Base-by-base conservation (phyloP, 2,329 filamentous ascomycete genomes). In the Phyllosticta capitalensis region DNA sequence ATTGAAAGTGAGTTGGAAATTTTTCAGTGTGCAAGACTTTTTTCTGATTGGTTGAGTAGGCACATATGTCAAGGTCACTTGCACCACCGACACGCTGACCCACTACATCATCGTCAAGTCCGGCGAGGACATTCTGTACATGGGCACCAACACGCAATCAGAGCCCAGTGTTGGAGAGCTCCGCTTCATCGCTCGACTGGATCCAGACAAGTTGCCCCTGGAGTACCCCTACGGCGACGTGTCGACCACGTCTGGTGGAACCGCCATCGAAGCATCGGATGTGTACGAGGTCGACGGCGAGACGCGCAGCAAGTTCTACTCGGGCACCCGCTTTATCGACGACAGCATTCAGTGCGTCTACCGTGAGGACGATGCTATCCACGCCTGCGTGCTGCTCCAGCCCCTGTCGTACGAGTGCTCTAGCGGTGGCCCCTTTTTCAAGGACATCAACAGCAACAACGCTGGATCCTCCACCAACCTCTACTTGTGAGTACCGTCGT, bases 251-350 rank as follows among this genome's bases (percentile, higher is more conserved):
- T 72, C 71, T 1, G 78, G 77, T 28, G 78, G 78, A 28, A 75
- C 74, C 9, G 75, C 80, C 1, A 75, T 87, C 56, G 85, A 87
- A 68, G 84, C 72, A 1, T 70, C 67, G 1, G 74, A 75, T 55
- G 72, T 75, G 7, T 88, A 80, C 66, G 61, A 83, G 9, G 82
- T 88, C 52, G 71, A 76, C 63, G 81, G 83, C 21, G 75, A 88
- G 68, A 88, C 85, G 0, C 80, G 85, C 48, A 84, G 81, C 71
- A 88, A 88, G 70, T 88, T 88, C 75, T 88, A 85, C 73, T 86
- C 83, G 1, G 84, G 81, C 61, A 76, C 85, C 63, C 79, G 84
- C n/a, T 88, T 86, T 71, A 87, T 88, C 67, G 85, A 88, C 67
- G 84, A 86, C 65, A 75, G 81, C 52, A 78, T 81, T 24, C 84